Evolutionary conservation across 2,329 filamentous ascomycete genomes (phyloP), one percentile per base, ranked within the genome.

Genomic region (Claviceps arundinis): DNA sequence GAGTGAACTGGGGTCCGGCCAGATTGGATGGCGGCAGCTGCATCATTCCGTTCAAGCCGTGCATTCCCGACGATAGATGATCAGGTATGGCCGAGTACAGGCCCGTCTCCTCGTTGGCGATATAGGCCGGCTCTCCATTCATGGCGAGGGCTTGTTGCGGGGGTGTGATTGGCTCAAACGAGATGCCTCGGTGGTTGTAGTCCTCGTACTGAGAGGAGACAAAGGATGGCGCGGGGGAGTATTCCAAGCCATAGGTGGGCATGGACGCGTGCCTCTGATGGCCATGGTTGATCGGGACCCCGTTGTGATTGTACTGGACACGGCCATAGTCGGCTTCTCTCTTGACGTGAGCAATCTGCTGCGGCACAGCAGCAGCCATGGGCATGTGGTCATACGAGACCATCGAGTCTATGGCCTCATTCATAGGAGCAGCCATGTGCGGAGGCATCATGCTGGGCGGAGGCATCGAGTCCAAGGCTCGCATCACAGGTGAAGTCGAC

Each of bases 161-260:
- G 54, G 93, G 93, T 0, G 93, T 98, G 60, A 98, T 82, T 50
- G 93, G 93, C 75, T 98, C 93, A 66, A 91, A 98, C 2, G 91
- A 97, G 62, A 97, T 82, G 50, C 89, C 93, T 53, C 93, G 86
- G 66, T 90, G 91, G 79, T 89, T 95, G 75, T 96, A 98, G 67
- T 97, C 91, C 65, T 97, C 93, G 62, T 91, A 95, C 63, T 96
- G 90, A 1, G 93, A 97, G n/a, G 93, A 97, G 50, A 95, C 90
- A 64, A 97, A 97, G 1, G 93, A 97, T 2, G 93, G 93, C 0
- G 93, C 93, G 50, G 93, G 93, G 16, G 93, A 98, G 74, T 97
- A 98, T 70, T 98, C 93, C 68, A 97, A 84, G 47, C 73, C 79
- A 67, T 95, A 98, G 19, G 89, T 87, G 48, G 93, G 93, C 89